Percentiles rank a stretch among this genome's conserved stretches.
Conservation (phyloP, 1,284 basidiomycete species). For the Thelephora terrestris region DNA sequence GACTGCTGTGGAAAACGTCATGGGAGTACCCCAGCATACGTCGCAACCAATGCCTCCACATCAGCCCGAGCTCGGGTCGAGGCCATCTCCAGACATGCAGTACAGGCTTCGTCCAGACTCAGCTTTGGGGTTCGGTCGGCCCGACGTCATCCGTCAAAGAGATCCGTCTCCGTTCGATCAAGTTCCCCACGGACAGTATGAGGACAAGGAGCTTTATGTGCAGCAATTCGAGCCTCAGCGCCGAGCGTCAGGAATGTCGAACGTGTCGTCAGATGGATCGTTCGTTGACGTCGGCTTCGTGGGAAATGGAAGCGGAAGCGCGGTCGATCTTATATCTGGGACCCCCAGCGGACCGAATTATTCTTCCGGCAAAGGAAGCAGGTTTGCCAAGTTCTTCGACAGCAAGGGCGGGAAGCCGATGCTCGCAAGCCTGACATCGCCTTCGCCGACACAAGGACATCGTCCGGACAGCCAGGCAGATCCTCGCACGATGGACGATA, state of each 20-base stretch:
- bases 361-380: conserved; percentile 55
- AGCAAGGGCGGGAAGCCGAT: conserved; percentile 41
- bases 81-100: background rate
- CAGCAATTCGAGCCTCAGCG: conserved; percentile 22
- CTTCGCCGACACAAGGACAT: conserved; percentile 34
- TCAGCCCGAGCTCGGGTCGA: background rate
- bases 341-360: conserved; percentile 22
- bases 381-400: conserved; percentile 77
- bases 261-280: background rate
- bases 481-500: conserved; percentile 58
- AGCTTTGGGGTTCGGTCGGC: background rate
- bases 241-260: conserved; percentile 24
- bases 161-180: background rate
- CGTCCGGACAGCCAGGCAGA: conserved; percentile 42
- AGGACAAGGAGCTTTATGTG: background rate
- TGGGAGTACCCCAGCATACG: no score
- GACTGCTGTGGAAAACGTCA: no score
- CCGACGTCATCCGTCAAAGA: background rate
- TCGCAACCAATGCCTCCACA: conserved; percentile 9
- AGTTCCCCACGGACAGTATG: background rate
- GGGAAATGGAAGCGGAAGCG: conserved; percentile 9
- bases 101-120: background rate
- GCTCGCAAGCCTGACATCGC: conserved; percentile 28
- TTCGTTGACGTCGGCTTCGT: background rate
- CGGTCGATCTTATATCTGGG: conserved; percentile 16